phyloP scores from a whole-genome alignment of 805 yeast species.

The Ogataea haglerorum region DNA sequence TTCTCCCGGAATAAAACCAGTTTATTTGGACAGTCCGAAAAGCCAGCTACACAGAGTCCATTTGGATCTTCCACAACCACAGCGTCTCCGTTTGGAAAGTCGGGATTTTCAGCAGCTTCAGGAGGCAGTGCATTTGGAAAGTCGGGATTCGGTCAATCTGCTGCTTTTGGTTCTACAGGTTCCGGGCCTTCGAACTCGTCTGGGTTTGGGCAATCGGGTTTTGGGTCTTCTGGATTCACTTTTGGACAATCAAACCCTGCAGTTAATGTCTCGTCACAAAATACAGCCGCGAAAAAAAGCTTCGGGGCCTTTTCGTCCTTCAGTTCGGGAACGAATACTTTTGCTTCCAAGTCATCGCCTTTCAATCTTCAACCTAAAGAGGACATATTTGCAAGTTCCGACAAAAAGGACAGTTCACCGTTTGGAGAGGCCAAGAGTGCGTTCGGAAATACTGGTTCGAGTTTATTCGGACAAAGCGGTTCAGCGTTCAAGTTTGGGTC shows the following conservation, averaged over 20 bases:
- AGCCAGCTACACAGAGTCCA: constrained; percentile 5
- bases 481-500: not conserved
- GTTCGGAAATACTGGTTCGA: not conserved
- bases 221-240: constrained; percentile 4
- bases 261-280: not conserved
- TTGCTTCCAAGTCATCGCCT: constrained; percentile 2
- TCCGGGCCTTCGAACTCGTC: not conserved
- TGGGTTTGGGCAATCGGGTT: constrained; percentile 1
- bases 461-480: not conserved
- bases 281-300: not conserved
- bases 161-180: constrained; percentile 3
- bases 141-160: constrained; percentile 7
- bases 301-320: not conserved
- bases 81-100: constrained; percentile 20
- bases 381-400: not conserved
- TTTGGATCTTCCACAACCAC: constrained; percentile 3
- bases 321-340: not conserved
- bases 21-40: not conserved
- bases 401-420: not conserved
- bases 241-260: not conserved
- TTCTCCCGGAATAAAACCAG: too few relatives aligned
- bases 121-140: constrained; percentile 19
- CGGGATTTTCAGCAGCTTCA: constrained; percentile 10
- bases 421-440: not conserved
- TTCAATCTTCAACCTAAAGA: not conserved